Evolutionary conservation across 805 yeast genomes (phyloP), one percentile per base, ranked within the genome.

Genomic region (Ogataea dorogensis): DNA sequence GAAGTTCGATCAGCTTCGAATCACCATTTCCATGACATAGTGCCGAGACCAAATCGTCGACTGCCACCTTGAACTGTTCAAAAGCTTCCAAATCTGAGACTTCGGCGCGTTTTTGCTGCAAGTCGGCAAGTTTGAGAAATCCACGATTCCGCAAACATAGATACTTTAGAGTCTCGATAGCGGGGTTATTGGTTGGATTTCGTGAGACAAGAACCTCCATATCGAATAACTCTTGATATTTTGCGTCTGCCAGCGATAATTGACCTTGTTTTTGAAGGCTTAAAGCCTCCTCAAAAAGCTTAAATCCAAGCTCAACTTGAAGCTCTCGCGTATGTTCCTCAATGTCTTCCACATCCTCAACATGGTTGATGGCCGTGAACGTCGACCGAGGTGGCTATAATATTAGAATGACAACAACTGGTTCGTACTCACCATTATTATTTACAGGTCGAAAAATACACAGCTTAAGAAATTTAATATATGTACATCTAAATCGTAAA

Each of bases 301-400:
- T 77, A 56, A 83, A 81, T 3, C 95, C 93, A 53, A 84, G 85
- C 58, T 93, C 98, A 14, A 80, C 72, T 62, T 91, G 97, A 16
- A 91, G 66, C 56, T 93, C 99, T 31, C 96, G 68, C 1, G 97
- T 83, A 52, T 88, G 95, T 46, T 87, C 91, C 46, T 89, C 96
- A 21, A 81, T 83, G 45, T 86, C 91, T 22, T 75, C 66, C 33
- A 83, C 86, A 53, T 85, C 94, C 38, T 83, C 91, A 25, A 74
- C 74, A 29, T 81, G 63, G 52, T 91, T 91, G 28, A 89, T 69
- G 2, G 98, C 95, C 20, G 80, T 71, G 58, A 91, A 89, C 2
- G 79, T 66, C 15, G 89, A 81, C 81, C 68, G 40, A 27, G 43
- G 35, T 5, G 35, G 37, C 25, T 30, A 13, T 17, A 18, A 4